A percentile compares a stretch with the other conserved stretches of the same genome.
Evolutionary conservation across 495 filamentous ascomycete genomes (phyloP).

Genomic region (Tuber brumale): DNA sequence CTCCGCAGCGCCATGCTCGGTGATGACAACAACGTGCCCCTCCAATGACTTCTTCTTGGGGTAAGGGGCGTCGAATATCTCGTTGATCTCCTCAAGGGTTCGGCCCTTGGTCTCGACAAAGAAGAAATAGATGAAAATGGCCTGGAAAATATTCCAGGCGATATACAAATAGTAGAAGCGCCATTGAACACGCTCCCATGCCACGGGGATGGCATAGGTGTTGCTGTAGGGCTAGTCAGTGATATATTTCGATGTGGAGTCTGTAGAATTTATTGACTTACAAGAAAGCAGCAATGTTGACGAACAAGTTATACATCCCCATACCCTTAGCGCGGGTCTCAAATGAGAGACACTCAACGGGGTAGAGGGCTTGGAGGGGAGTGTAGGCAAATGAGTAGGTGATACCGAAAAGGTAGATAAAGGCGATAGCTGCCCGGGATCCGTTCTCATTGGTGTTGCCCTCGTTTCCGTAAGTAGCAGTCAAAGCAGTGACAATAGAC

Average conservation of each 20-base stretch:
- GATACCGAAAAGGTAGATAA: constrained; percentile 57
- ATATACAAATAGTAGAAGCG: constrained; percentile 55
- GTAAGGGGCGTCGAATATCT: constrained; percentile 35
- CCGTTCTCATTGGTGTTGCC: constrained; percentile 44
- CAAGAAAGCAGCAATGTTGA: constrained; percentile 33
- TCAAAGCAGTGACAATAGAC: constrained; percentile 54
- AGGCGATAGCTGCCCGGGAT: constrained; percentile 51
- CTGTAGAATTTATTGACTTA: not conserved
- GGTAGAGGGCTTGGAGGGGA: constrained; percentile 62
- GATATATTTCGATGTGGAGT: not conserved
- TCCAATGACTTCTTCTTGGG: constrained; percentile 29
- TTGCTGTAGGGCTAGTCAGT: constrained; percentile 7
- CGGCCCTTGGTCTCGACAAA: constrained; percentile 51
- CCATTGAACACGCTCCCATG: constrained; percentile 47
- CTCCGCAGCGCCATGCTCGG: constrained; percentile 5
- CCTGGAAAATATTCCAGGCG: constrained; percentile 51
- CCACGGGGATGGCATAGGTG: constrained; percentile 22
- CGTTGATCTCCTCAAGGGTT: constrained; percentile 44
- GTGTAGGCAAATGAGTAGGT: constrained; percentile 45
- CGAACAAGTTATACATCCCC: constrained; percentile 47
- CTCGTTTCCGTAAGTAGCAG: constrained; percentile 51
- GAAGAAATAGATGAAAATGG: constrained; percentile 50
- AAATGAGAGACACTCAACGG: constrained; percentile 57
- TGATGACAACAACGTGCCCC: constrained; percentile 16
- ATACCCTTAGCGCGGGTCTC: constrained; percentile 54